Evolutionary conservation across 2,329 filamentous ascomycete species (phyloP).

Genomic region (Trichoderma polysporum): DNA sequence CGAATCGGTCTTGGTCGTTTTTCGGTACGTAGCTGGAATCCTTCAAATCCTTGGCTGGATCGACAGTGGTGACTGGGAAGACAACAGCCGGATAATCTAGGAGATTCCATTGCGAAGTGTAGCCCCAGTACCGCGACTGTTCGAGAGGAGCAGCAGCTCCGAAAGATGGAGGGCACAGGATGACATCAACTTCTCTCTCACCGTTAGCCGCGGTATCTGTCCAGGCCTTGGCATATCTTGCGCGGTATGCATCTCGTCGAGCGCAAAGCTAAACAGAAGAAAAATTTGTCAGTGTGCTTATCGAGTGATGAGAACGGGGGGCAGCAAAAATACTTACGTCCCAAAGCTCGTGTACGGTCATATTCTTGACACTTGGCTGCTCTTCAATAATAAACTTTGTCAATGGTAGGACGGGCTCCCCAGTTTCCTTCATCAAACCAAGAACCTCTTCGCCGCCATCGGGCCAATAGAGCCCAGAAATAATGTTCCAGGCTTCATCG

Average conservation of each 20-base stretch:
- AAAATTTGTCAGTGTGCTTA: not conserved
- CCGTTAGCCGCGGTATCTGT: conserved; percentile 8
- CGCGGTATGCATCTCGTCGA: conserved; percentile 9
- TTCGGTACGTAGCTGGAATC: conserved; percentile 17
- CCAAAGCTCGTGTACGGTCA: conserved; percentile 6
- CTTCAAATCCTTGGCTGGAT: conserved; percentile 20
- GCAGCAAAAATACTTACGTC: not conserved
- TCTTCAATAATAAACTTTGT: conserved; percentile 15
- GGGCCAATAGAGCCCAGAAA: conserved; percentile 13
- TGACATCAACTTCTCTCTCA: conserved; percentile 12
- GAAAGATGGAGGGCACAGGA: conserved; percentile 42
- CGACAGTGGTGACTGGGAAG: conserved; percentile 49
- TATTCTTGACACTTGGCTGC: conserved; percentile 12
- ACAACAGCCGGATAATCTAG: conserved; percentile 61
- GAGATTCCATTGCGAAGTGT: conserved; percentile 64
- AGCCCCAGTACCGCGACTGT: conserved; percentile 55
- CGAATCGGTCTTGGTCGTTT: conserved; percentile 3
- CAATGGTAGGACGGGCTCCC: conserved; percentile 21
- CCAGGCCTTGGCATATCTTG: conserved; percentile 15
- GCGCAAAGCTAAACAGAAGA: not conserved
- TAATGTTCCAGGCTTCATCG: conserved; percentile 41
- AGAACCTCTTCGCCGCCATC: conserved; percentile 12
- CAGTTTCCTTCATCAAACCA: conserved; percentile 38
- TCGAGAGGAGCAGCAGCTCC: conserved; percentile 48
- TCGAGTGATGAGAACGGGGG: too few species aligned